A percentile compares a stretch with the other conserved stretches of the same genome.
These are phyloP conservation scores for Neoarthrinium moseri DNA, from an alignment of 2,329 filamentous ascomycete species.

Conservation along the genomic window DNA sequence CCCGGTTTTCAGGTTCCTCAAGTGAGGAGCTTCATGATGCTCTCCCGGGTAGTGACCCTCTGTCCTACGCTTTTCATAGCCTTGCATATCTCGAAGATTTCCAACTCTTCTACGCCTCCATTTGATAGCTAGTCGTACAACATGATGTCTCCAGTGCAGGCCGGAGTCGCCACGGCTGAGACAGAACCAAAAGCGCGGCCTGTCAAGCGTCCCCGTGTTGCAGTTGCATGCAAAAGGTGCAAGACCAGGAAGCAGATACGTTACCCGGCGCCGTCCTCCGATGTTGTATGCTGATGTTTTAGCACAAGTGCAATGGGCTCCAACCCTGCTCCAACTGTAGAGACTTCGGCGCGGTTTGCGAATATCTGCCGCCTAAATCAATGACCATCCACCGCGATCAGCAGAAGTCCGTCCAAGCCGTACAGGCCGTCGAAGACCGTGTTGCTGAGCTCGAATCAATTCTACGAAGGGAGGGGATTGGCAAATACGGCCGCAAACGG, in stretches of 20 bases:
- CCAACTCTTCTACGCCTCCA: not conserved
- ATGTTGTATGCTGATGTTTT: not conserved
- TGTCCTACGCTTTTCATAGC: no score
- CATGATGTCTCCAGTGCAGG: not conserved
- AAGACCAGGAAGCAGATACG: slow-evolving; percentile 19
- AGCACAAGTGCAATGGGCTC: slow-evolving; percentile 15
- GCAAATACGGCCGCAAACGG: slow-evolving; percentile 4
- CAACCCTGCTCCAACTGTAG: slow-evolving; percentile 10
- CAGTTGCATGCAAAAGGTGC: slow-evolving; percentile 18
- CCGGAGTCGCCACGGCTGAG: not conserved
- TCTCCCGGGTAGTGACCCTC: not conserved
- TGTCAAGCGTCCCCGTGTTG: slow-evolving; percentile 17
- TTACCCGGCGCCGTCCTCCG: not conserved
- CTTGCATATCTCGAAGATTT: no score
- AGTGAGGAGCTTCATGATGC: not conserved
- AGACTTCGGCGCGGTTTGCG: slow-evolving; percentile 24
- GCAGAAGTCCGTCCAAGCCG: slow-evolving; percentile 10
- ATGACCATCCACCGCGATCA: slow-evolving; percentile 30
- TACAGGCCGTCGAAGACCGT: slow-evolving; percentile 16
- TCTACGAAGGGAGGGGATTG: slow-evolving; percentile 10
- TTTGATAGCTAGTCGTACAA: not conserved
- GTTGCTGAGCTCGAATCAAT: slow-evolving; percentile 17
- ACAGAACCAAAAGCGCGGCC: slow-evolving; percentile 2
- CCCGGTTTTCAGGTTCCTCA: not conserved
- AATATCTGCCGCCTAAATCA: slow-evolving; percentile 33